These are phyloP conservation scores for Capillidium heterosporum DNA, from an alignment of 371 early-diverging fungal genomes.

Conservation along the genomic window DNA sequence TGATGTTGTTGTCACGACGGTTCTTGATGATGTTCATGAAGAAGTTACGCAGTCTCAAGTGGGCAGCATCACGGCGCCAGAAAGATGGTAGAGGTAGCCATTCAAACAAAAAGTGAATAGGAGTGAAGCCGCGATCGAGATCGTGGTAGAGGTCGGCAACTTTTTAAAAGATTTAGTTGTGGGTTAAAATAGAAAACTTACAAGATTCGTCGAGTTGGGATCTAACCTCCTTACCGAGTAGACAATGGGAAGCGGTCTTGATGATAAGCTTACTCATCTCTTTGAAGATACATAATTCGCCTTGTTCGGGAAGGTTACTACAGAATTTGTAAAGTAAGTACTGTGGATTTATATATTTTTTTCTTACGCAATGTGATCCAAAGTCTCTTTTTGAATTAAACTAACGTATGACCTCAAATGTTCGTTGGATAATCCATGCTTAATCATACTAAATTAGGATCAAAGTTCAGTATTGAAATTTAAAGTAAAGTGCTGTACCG, in stretches of 20 bases:
- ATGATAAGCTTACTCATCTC: conserved; percentile 83
- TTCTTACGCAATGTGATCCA: conserved; percentile 40
- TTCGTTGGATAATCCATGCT: conserved; percentile 73
- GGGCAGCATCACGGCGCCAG: conserved; percentile 70
- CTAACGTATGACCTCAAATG: conserved; percentile 77
- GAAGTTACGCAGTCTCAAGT: conserved; percentile 57
- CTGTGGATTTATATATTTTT: background rate
- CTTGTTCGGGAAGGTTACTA: conserved; percentile 27
- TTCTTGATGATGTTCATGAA: conserved; percentile 66
- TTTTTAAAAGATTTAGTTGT: conserved; percentile 6
- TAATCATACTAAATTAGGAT: conserved; percentile 51
- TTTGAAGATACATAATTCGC: conserved; percentile 31
- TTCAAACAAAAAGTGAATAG: conserved; percentile 80
- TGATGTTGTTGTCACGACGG: conserved; percentile 36
- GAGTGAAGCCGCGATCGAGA: conserved; percentile 85
- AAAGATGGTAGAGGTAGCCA: conserved; percentile 67
- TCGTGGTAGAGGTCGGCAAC: conserved; percentile 85
- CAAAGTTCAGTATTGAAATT: background rate
- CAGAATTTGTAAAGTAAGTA: background rate
- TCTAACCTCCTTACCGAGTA: conserved; percentile 89
- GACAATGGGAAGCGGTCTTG: conserved; percentile 82
- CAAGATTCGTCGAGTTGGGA: conserved; percentile 49
- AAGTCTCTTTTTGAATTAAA: conserved; percentile 67
- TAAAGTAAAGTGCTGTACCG: conserved; percentile 19
- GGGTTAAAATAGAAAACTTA: conserved; percentile 9